These are phyloP conservation scores for Yamadazyma laniorum DNA, from an alignment of 805 yeast species.

Conservation along the genomic window DNA sequence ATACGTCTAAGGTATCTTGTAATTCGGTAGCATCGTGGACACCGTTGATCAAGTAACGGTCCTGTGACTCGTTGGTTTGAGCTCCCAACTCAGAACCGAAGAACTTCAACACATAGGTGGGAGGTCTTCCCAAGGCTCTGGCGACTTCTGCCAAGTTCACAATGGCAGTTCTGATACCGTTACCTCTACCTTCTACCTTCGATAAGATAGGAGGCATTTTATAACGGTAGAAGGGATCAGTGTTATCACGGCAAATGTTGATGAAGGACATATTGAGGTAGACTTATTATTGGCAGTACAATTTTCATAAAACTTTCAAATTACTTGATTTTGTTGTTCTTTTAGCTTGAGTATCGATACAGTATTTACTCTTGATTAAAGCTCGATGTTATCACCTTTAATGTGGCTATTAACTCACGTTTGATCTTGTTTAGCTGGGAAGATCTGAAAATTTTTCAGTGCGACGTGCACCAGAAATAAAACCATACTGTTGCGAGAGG, in stretches of 20 bases:
- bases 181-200: slow-evolving; percentile 97
- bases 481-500: too few relatives aligned
- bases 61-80: slow-evolving; percentile 77
- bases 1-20: slow-evolving; percentile 93
- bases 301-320: slow-evolving; percentile 6
- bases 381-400: too few relatives aligned
- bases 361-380: too few relatives aligned
- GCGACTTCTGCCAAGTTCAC: slow-evolving; percentile 91
- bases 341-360: too few relatives aligned
- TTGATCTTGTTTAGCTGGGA: not conserved
- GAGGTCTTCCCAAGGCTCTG: slow-evolving; percentile 90
- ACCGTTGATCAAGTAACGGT: slow-evolving; percentile 92
- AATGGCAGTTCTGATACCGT: slow-evolving; percentile 96
- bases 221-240: slow-evolving; percentile 98
- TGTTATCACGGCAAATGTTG: slow-evolving; percentile 94
- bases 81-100: slow-evolving; percentile 98
- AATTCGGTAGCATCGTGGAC: slow-evolving; percentile 85
- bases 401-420: not conserved
- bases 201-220: slow-evolving; percentile 98
- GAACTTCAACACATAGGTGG: slow-evolving; percentile 86
- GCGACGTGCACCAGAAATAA: too few relatives aligned
- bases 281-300: not conserved
- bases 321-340: too few relatives aligned
- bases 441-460: not conserved
- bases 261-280: slow-evolving; percentile 65